These are phyloP conservation scores for Mimosa bimucronata DNA, from an alignment of 306 rosid genomes.

Conservation along the genomic window DNA sequence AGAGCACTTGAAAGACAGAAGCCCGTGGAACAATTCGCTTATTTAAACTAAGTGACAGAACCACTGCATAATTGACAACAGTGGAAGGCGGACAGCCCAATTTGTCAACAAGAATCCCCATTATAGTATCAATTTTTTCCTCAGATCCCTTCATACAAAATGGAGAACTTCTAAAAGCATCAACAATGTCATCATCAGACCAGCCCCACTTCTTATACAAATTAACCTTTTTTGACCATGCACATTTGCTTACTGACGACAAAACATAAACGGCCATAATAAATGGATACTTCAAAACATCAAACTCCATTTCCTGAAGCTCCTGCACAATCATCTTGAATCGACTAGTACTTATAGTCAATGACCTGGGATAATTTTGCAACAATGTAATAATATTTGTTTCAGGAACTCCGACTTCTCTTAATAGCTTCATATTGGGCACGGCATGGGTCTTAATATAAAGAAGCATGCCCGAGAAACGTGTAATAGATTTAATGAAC, in stretches of 20 bases:
- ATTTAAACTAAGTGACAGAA: conserved; percentile 28
- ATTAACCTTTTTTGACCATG: conserved; percentile 37
- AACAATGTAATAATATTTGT: conserved; percentile 19
- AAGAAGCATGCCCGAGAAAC: not conserved
- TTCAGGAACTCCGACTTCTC: conserved; percentile 20
- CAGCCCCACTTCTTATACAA: conserved; percentile 45
- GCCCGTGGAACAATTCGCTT: conserved; percentile 43
- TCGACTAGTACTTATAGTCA: not conserved
- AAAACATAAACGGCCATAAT: not conserved
- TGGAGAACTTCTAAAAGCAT: conserved; percentile 36
- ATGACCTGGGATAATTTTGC: conserved; percentile 24
- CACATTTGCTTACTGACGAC: conserved; percentile 23
- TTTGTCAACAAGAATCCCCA: conserved; percentile 41
- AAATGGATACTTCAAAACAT: conserved; percentile 30
- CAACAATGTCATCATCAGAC: conserved; percentile 31
- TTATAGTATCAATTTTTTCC: conserved; percentile 31
- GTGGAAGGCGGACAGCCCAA: conserved; percentile 33
- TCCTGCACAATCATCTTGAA: conserved; percentile 34
- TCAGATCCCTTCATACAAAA: conserved; percentile 36
- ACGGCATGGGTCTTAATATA: not conserved
- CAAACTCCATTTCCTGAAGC: conserved; percentile 34
- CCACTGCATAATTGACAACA: not conserved
- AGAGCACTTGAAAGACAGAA: conserved; percentile 35
- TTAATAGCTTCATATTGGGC: conserved; percentile 6
- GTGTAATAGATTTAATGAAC: not conserved